A percentile compares a stretch with the other conserved stretches of the same genome.
Evolutionary conservation across 768 basidiomycete genomes (phyloP).

Genomic region (Sistotremastrum suecicum): DNA sequence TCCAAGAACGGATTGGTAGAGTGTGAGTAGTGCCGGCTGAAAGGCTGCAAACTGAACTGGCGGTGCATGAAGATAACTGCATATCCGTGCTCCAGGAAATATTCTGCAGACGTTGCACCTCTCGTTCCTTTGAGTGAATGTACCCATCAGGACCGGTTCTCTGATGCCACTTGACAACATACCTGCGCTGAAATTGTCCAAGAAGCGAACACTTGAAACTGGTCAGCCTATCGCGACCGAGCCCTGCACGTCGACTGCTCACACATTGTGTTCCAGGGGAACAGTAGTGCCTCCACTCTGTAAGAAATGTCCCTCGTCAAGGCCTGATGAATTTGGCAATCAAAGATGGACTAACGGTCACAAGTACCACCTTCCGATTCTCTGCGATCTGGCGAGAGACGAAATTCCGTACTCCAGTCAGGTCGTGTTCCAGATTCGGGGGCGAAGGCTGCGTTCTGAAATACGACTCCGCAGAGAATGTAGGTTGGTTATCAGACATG

Average conservation of each 20-base stretch:
- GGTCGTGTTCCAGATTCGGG: slow-evolving; percentile 50
- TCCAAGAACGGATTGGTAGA: slow-evolving; percentile 97
- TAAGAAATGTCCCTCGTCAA: neutral
- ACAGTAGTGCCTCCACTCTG: slow-evolving; percentile 98
- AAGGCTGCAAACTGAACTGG: slow-evolving; percentile 94
- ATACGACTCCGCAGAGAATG: slow-evolving; percentile 81
- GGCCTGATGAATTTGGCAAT: neutral
- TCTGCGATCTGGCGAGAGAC: slow-evolving; percentile 48
- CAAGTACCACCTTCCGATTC: slow-evolving; percentile 73
- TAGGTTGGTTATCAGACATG: slow-evolving; percentile 12
- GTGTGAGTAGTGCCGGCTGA: slow-evolving; percentile 95
- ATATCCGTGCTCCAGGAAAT: slow-evolving; percentile 88
- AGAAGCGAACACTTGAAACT: slow-evolving; percentile 76
- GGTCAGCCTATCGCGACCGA: slow-evolving; percentile 9
- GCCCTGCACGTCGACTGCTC: slow-evolving; percentile 25
- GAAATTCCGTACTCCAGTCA: slow-evolving; percentile 52
- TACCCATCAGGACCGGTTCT: neutral
- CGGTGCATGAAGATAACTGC: slow-evolving; percentile 99
- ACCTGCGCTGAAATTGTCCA: slow-evolving; percentile 99
- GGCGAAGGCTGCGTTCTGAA: slow-evolving; percentile 83
- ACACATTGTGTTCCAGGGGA: slow-evolving; percentile 97
- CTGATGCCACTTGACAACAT: slow-evolving; percentile 11
- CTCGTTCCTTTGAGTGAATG: slow-evolving; percentile 56
- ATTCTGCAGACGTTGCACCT: slow-evolving; percentile 95
- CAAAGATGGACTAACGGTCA: slow-evolving; percentile 54